Evolutionary conservation across 2,329 filamentous ascomycete genomes (phyloP), one percentile per base, ranked within the genome.

Genomic region (Macrophomina tecta): DNA sequence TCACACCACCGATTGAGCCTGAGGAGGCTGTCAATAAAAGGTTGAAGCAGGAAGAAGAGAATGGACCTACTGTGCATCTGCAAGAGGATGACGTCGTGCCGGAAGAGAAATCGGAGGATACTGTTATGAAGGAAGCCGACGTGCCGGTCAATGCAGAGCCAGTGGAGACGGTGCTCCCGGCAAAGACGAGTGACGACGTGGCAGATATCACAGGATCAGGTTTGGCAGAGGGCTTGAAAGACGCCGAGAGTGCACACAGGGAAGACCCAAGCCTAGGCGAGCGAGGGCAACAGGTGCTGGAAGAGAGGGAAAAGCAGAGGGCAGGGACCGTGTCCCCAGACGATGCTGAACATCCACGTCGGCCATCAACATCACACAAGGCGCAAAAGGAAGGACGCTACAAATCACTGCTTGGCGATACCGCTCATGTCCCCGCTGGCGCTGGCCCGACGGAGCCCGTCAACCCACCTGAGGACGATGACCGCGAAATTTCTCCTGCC

Each of bases 11-110:
- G 5, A 61, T 78, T 5, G 69, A 73, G 1, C 55, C 69, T 12
- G 73, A 77, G 28, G 78, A 79, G 4, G 74, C 81, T 18, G 78
- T 70, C 49, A 79, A 74, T 46, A 84, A 84, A 73, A 83, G 80
- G 70, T 69, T 79, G 8, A 79, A 79, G 64, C 73, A 76, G 11
- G 77, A 75, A 28, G 73, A 79, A n/a, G 75, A 77, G 16, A 70
- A 72, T 18, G 73, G 68, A 11, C 73, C 71, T 45, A 72, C 73
- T 11, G 69, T 77, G 2, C 69, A 75, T 67, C 45, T 77, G 23
- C 71, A 74, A 51, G 74, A 78, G 68, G 70, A 73, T 52, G 67
- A n/a, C 30, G 38, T 46, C 28, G 67, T n/a, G n/a, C 18, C 51
- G 45, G 53, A 62, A 34, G 42, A 18, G 28, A 65, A 65, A 18